Evolutionary conservation across 2,329 filamentous ascomycete species (phyloP).

Genomic region (Penicillium palitans): DNA sequence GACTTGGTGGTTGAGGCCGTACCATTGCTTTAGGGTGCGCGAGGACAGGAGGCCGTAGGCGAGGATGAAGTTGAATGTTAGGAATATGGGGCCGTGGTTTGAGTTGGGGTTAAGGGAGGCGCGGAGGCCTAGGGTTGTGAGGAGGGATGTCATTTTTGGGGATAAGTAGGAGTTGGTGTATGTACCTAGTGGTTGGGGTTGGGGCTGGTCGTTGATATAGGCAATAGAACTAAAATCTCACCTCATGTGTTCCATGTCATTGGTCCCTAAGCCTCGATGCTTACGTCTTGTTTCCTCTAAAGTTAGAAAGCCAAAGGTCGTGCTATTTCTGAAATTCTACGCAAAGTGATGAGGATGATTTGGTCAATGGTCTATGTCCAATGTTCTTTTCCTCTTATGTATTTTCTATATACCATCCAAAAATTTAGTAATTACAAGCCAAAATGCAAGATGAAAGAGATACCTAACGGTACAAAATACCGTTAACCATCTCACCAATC

Average conservation of each 20-base stretch:
- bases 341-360: background rate
- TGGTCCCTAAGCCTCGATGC: background rate
- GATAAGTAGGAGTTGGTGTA: background rate
- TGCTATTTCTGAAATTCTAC: background rate
- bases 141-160: background rate
- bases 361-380: background rate
- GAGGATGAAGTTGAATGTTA: conserved; percentile 5
- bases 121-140: background rate
- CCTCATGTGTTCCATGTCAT: background rate
- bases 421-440: background rate
- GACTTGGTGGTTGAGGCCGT: conserved; percentile 51
- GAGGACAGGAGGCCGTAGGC: conserved; percentile 49
- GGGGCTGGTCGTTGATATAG: background rate
- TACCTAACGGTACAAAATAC: conserved; percentile 48
- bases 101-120: background rate
- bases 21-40: conserved; percentile 45
- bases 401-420: background rate
- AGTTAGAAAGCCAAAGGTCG: background rate
- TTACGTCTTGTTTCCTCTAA: background rate
- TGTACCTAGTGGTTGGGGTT: too few species aligned
- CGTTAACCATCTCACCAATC: conserved; percentile 74
- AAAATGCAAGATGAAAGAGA: background rate
- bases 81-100: background rate
- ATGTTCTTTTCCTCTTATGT: background rate
- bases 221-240: background rate